Evolutionary conservation across 2,329 filamentous ascomycete genomes (phyloP).

Genomic region (Pseudogymnoascus sp.): DNA sequence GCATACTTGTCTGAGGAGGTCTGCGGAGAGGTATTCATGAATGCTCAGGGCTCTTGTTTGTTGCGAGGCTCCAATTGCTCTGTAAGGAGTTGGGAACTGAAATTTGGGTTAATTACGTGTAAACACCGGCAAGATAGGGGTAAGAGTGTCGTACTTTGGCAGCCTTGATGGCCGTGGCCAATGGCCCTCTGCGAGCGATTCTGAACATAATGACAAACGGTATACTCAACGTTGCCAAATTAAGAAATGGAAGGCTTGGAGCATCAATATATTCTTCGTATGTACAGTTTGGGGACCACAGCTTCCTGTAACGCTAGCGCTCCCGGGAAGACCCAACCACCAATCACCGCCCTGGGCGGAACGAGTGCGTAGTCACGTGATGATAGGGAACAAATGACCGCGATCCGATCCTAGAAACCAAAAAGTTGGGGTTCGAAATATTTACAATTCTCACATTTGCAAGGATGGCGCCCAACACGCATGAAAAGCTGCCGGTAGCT

Average conservation of each 20-base stretch:
- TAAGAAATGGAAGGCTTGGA: slow-evolving; percentile 12
- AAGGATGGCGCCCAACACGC: not conserved
- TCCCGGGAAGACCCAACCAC: not conserved
- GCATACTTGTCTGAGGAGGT: slow-evolving; percentile 67
- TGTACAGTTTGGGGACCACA: slow-evolving; percentile 7
- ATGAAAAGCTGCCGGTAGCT: slow-evolving; percentile 5
- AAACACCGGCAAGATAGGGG: slow-evolving; percentile 15
- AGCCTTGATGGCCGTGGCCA: slow-evolving; percentile 71
- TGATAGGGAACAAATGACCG: not conserved
- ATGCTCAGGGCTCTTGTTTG: slow-evolving; percentile 91
- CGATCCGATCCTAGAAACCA: not conserved
- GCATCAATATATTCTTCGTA: slow-evolving; percentile 7
- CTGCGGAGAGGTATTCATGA: slow-evolving; percentile 95
- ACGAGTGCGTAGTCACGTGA: not conserved
- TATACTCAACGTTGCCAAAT: slow-evolving; percentile 23
- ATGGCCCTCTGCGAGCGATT: slow-evolving; percentile 70
- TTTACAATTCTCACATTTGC: not conserved
- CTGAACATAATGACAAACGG: slow-evolving; percentile 65
- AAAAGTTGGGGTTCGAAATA: not conserved
- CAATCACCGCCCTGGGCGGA: not conserved
- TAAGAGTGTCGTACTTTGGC: slow-evolving; percentile 50
- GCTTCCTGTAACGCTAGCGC: slow-evolving; percentile 7
- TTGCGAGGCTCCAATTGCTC: slow-evolving; percentile 55
- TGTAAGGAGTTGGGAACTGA: slow-evolving; percentile 40
- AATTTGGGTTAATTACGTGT: slow-evolving; percentile 28